Base-by-base conservation (phyloP, 495 filamentous ascomycete species). In the Penicillium verhagenii region DNA sequence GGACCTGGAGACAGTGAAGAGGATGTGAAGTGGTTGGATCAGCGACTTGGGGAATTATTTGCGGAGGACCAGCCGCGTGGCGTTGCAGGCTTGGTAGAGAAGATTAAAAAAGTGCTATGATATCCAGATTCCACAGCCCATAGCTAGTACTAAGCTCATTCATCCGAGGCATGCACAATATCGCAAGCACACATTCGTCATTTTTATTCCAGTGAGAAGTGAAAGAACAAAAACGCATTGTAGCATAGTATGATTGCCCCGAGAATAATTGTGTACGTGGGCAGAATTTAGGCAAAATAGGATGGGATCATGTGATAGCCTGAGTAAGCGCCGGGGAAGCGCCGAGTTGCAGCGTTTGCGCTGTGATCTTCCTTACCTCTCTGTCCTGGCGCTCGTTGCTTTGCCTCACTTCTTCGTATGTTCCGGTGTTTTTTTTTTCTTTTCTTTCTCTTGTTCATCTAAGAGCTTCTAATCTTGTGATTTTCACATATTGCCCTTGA, bases 11-110 rank as follows among this genome's bases (percentile, higher is more conserved):
- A 82, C 47, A 85, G 76, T 56, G 79, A 75, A 38, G 81, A 85
- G 28, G 86, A 90, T 70, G 72, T 87, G 4, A 76, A 79, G 53
- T 89, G 85, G 83, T 72, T 89, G 47, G 83, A 89, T 64, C 72
- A 80, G 23, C 81, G 81, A 58, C 59, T 90, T 53, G 65, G 61
- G 4, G 56, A 64, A 4, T 79, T 85, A 53, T 82, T 86, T 53
- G 58, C 57, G 6, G 61, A 58, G n/a, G 60, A 65, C 18, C 8
- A 44, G 47, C 29, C 56, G 13, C 45, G 53, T 40, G 28, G 19
- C 2, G 45, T 61, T 10, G 10, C 35, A 26, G 28, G 20, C 14
- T 24, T 61, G 2, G 35, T 52, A 1, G 31, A 59, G 44, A 61
- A 56, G 47, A 6, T 61, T 9, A n/a, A 50, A 26, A 46, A 13